phyloP scores from a whole-genome alignment of 305 asterid species.

The Fraxinus sp. region DNA sequence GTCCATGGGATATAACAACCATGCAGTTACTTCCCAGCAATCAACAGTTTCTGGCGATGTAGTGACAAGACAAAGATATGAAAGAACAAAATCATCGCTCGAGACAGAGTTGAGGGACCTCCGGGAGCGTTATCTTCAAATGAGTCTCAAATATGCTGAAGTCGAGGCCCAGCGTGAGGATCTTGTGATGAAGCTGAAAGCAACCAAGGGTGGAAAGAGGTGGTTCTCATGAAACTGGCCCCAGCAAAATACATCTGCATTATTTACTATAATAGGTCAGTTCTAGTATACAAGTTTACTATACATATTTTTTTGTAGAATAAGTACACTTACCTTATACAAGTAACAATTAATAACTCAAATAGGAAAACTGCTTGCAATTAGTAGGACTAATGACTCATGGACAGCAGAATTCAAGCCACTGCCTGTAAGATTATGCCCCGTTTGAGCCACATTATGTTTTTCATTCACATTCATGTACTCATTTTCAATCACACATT shows the following conservation, averaged over 20 bases:
- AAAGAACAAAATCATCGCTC: slow-evolving; percentile 63
- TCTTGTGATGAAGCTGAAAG: slow-evolving; percentile 85
- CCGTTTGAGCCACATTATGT: no score
- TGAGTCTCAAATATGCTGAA: slow-evolving; percentile 94
- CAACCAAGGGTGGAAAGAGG: slow-evolving; percentile 53
- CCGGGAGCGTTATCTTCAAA: slow-evolving; percentile 73
- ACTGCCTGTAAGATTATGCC: background rate
- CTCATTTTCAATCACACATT: no score
- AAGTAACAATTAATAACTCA: background rate
- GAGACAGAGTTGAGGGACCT: slow-evolving; percentile 81
- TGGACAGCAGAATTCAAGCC: background rate
- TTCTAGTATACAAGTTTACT: background rate
- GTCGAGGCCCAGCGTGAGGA: slow-evolving; percentile 84
- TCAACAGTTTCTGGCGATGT: slow-evolving; percentile 31
- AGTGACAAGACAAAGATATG: slow-evolving; percentile 50
- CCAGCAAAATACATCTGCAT: slow-evolving; percentile 4
- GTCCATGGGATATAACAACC: slow-evolving; percentile 32
- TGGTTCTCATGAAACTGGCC: slow-evolving; percentile 55
- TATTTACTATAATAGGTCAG: background rate
- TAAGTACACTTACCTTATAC: slow-evolving; percentile 8
- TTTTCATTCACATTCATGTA: no score
- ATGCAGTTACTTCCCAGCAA: slow-evolving; percentile 27
- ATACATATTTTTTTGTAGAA: slow-evolving; percentile 4
- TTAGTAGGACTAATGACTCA: background rate
- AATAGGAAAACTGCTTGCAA: slow-evolving; percentile 1